Evolutionary conservation across 352 stramenopile genomes (phyloP).

Genomic region (Phytophthora nicotianae): DNA sequence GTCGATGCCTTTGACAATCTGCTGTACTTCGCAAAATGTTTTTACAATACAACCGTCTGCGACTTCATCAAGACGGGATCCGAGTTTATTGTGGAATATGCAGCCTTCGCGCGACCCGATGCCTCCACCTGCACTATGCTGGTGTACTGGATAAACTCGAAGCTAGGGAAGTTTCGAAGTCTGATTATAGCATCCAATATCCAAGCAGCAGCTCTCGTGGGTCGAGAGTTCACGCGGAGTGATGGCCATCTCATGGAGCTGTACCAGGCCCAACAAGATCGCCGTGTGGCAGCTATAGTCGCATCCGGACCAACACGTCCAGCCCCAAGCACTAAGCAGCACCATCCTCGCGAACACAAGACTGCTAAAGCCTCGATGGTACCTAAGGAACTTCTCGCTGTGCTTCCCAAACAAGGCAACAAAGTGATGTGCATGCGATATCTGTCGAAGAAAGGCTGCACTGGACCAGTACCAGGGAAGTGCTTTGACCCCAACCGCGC

Average conservation of each 20-base stretch:
- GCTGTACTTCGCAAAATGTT: too few species aligned
- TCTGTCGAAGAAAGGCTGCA: constrained; percentile 11
- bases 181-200: neutral
- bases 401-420: constrained; percentile 12
- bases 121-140: constrained; percentile 5
- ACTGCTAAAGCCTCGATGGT: neutral
- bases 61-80: too few species aligned
- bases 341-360: neutral
- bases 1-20: too few species aligned
- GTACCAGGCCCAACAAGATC: neutral
- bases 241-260: constrained; percentile 20
- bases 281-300: neutral
- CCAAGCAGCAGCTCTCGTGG: neutral
- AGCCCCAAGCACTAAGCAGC: too few species aligned
- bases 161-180: constrained; percentile 15
- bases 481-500: constrained; percentile 8
- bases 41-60: too few species aligned
- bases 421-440: constrained; percentile 23
- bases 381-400: neutral
- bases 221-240: neutral
- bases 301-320: too few species aligned
- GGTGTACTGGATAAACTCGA: constrained; percentile 17
- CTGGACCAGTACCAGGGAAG: neutral
- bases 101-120: too few species aligned
- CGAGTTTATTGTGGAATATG: too few species aligned